Conservation (phyloP, 768 basidiomycete genomes). For the Pisolithus albus region DNA sequence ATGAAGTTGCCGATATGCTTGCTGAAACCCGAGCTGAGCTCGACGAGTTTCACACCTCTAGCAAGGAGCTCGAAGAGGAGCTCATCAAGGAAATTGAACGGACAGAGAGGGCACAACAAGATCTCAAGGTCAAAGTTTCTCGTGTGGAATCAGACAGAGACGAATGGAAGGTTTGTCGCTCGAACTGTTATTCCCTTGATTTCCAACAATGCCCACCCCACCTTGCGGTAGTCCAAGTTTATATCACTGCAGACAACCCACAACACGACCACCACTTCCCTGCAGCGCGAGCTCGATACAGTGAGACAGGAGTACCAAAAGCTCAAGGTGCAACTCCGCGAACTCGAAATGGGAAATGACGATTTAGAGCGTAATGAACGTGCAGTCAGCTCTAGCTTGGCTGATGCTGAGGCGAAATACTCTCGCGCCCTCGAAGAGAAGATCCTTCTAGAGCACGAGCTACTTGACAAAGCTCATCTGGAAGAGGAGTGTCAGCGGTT, state of each 20-base stretch:
- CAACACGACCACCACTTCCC: slow-evolving; percentile 82
- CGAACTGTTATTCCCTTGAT: not conserved
- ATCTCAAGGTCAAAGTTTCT: slow-evolving; percentile 64
- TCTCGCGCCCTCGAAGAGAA: slow-evolving; percentile 91
- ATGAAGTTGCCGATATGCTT: slow-evolving; percentile 80
- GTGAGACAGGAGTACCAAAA: slow-evolving; percentile 69
- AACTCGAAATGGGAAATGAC: slow-evolving; percentile 97
- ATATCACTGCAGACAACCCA: slow-evolving; percentile 84
- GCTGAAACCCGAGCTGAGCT: slow-evolving; percentile 79
- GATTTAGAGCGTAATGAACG: slow-evolving; percentile 94
- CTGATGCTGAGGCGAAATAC: slow-evolving; percentile 83
- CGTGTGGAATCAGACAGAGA: slow-evolving; percentile 73
- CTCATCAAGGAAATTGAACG: slow-evolving; percentile 85
- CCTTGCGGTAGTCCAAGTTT: slow-evolving; percentile 57
- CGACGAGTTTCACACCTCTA: slow-evolving; percentile 78
- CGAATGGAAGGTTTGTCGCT: slow-evolving; percentile 79
- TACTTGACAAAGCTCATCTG: slow-evolving; percentile 81
- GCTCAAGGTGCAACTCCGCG: slow-evolving; percentile 67
- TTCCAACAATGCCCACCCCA: slow-evolving; percentile 1
- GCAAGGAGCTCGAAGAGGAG: slow-evolving; percentile 91
- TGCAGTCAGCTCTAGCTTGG: slow-evolving; percentile 74
- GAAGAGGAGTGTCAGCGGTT: slow-evolving; percentile 89
- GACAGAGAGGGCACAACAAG: slow-evolving; percentile 79
- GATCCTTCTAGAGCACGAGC: slow-evolving; percentile 92
- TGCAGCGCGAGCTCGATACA: slow-evolving; percentile 87